Evolutionary conservation across 2,329 filamentous ascomycete species (phyloP), one percentile per base, ranked within the genome.

Genomic region (Cryphonectria japonica): DNA sequence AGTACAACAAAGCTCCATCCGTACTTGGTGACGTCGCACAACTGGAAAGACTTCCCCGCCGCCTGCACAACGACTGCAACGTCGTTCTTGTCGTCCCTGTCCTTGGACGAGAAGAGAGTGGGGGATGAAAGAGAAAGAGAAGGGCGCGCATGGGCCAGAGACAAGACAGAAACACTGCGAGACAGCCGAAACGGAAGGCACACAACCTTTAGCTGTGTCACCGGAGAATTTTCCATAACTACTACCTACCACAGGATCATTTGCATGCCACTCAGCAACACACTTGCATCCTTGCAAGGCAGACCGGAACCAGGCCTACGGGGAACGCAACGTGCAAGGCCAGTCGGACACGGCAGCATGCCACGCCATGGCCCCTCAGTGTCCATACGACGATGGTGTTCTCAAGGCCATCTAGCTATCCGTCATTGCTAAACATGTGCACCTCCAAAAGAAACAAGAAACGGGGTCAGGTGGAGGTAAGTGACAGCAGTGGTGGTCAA

Each of bases 181-280:
- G 66, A 61, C 29, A 59, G 63, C 67, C 65, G 61, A 39, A 60
- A 61, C 66, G 68, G 46, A 68, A 68, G 19, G 22, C 71, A 69
- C 68, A 70, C 68, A 61, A 61, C 57, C 32, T 64, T 62, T 59
- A 69, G 64, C 50, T 46, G 71, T 72, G 57, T 54, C 26, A 71
- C 71, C 67, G 71, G 69, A 71, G 66, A 60, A 52, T 65, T 64
- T 32, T 29, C 37, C 46, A n/a, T 64, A n/a, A 19, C 29, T 50
- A 19, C 29, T 50, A 22, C 43, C 16, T 60, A 16, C 59, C 41
- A 34, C 34, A 29, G 29, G 46, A 50, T 6, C 46, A 50, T 50
- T 19, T n/a, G 46, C 46, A 50, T 50, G 46, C 19, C 19, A 22
- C 46, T n/a, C n/a, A 26, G 34, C 59, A 34, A n/a, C 52, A 67